A percentile compares a stretch with the other conserved stretches of the same genome.
These are phyloP conservation scores for Rhynchosporium agropyri DNA, from an alignment of 2,329 filamentous ascomycete genomes.

Conservation along the genomic window DNA sequence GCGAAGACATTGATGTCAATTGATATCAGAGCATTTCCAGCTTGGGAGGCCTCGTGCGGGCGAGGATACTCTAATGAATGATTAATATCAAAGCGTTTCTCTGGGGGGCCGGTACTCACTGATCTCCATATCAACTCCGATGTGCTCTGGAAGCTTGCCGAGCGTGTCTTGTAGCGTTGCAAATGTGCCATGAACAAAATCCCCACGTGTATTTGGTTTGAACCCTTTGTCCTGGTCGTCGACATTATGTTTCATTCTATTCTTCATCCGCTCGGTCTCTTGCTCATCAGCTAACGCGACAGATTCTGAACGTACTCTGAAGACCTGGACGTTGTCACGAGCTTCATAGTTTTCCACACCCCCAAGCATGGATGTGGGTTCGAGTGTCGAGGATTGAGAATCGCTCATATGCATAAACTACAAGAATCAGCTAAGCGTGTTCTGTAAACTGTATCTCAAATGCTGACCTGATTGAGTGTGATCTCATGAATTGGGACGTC, in stretches of 20 bases:
- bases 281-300: neutral
- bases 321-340: too few species aligned
- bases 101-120: constrained; percentile 11
- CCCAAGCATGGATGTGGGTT: too few species aligned
- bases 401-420: constrained; percentile 29
- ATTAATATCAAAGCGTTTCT: constrained; percentile 1
- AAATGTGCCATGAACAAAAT: constrained; percentile 23
- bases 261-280: constrained; percentile 15
- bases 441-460: too few species aligned
- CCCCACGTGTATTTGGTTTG: constrained; percentile 26
- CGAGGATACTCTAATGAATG: constrained; percentile 24
- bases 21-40: constrained; percentile 23
- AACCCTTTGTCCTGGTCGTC: constrained; percentile 23
- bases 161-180: constrained; percentile 25
- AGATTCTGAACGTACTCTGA: neutral
- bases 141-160: constrained; percentile 14
- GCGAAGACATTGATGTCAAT: constrained; percentile 22
- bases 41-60: constrained; percentile 26
- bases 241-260: constrained; percentile 22
- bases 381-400: neutral
- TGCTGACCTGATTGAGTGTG: constrained; percentile 23
- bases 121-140: constrained; percentile 25
- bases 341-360: too few species aligned
- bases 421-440: neutral
- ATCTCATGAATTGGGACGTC: constrained; percentile 25